Conservation (phyloP, 1,284 basidiomycete species). For the Tilletia horrida region DNA sequence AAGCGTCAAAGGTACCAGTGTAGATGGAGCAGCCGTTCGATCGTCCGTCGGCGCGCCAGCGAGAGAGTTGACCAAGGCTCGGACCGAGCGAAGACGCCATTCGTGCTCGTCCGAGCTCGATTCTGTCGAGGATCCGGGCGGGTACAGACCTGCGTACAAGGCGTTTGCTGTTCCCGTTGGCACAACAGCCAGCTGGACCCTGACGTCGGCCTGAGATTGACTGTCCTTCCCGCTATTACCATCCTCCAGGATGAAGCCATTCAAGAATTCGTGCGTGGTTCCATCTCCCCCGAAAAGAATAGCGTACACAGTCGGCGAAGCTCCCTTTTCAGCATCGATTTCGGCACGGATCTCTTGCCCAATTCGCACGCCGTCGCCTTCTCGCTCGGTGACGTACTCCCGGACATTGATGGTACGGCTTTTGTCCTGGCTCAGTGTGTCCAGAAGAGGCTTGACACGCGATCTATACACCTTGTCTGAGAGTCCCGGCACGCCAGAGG, state of each 20-base stretch:
- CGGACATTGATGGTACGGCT: conserved; percentile 5
- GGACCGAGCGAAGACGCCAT: conserved; percentile 20
- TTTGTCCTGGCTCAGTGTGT: neutral
- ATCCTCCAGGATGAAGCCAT: conserved; percentile 31
- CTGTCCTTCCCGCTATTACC: neutral
- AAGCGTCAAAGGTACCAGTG: conserved; percentile 15
- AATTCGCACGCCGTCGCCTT: conserved; percentile 27
- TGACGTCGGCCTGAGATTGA: neutral
- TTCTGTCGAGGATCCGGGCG: conserved; percentile 50
- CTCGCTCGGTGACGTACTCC: conserved; percentile 18
- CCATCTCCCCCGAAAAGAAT: conserved; percentile 54
- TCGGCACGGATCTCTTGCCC: conserved; percentile 22
- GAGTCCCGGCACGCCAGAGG: conserved; percentile 13
- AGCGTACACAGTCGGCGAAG: conserved; percentile 56
- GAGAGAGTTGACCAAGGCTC: conserved; percentile 11
- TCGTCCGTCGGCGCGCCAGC: neutral
- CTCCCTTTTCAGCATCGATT: neutral
- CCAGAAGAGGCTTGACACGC: conserved; percentile 1
- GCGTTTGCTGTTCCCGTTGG: conserved; percentile 94
- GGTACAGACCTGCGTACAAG: conserved; percentile 64
- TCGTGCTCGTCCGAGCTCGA: conserved; percentile 2
- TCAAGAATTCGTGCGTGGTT: conserved; percentile 52
- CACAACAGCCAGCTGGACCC: conserved; percentile 55
- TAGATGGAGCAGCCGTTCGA: neutral
- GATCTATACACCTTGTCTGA: neutral